Conservation (phyloP, 345 rosid genomes). For the Populus pruinosa region DNA sequence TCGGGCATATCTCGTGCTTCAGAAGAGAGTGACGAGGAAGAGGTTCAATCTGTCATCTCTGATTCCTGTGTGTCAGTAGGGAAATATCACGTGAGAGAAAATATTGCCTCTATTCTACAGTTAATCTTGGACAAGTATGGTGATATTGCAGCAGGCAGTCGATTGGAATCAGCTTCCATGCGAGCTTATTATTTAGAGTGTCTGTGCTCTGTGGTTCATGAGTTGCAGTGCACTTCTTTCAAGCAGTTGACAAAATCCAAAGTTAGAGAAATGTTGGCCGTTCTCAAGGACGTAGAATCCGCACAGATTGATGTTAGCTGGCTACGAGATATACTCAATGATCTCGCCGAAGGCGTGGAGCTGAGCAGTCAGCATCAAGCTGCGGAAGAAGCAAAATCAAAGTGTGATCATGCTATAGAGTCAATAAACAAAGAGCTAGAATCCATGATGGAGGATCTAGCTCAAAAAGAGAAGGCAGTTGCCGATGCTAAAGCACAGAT, state of each 20-base stretch:
- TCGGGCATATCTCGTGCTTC: slow-evolving; percentile 34
- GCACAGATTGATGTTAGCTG: slow-evolving; percentile 59
- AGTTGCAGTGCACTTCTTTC: slow-evolving; percentile 54
- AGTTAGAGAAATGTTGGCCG: slow-evolving; percentile 61
- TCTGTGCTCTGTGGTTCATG: slow-evolving; percentile 65
- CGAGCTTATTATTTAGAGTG: slow-evolving; percentile 70
- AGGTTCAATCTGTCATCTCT: slow-evolving; percentile 51
- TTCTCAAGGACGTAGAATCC: slow-evolving; percentile 75
- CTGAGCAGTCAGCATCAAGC: slow-evolving; percentile 40
- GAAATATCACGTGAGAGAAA: slow-evolving; percentile 61
- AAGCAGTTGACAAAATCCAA: slow-evolving; percentile 60
- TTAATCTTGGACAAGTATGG: slow-evolving; percentile 62
- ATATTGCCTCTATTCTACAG: slow-evolving; percentile 48
- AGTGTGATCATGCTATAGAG: slow-evolving; percentile 36
- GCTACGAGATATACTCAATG: slow-evolving; percentile 53
- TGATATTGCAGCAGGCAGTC: slow-evolving; percentile 73
- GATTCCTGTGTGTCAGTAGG: slow-evolving; percentile 69
- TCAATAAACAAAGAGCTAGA: slow-evolving; percentile 48
- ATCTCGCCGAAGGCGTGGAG: slow-evolving; percentile 52
- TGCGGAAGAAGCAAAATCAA: slow-evolving; percentile 38
- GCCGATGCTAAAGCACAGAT: slow-evolving; percentile 32
- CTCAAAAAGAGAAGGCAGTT: slow-evolving; percentile 45
- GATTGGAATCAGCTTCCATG: slow-evolving; percentile 62
- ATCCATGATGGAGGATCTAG: slow-evolving; percentile 37
- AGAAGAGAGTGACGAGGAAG: slow-evolving; percentile 48